Percentiles rank a stretch among this genome's conserved stretches.
phyloP scores from a whole-genome alignment of 768 basidiomycete genomes.

The Rhizopogon vulgaris region DNA sequence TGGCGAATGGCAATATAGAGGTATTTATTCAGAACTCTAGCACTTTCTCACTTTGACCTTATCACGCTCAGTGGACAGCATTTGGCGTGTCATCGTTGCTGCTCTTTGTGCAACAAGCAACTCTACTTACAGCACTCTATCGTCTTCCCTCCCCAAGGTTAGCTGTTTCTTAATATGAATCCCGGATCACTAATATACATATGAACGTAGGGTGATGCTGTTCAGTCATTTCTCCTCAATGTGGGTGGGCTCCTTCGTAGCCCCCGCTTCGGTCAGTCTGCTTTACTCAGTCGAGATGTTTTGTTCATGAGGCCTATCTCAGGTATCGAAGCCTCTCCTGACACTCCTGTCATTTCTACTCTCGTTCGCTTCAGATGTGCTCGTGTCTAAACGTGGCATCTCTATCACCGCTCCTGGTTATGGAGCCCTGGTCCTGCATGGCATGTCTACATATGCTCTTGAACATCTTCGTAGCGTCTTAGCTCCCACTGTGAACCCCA shows the following conservation, averaged over 20 bases:
- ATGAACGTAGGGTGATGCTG: slow-evolving; percentile 50
- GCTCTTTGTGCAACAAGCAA: slow-evolving; percentile 62
- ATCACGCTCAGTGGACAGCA: slow-evolving; percentile 55
- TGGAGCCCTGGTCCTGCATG: slow-evolving; percentile 55
- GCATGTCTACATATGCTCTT: slow-evolving; percentile 51
- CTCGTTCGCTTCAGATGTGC: slow-evolving; percentile 53
- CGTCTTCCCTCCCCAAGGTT: slow-evolving; percentile 65
- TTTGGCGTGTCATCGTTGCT: slow-evolving; percentile 62
- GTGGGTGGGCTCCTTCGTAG: slow-evolving; percentile 54
- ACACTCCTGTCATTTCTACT: slow-evolving; percentile 44
- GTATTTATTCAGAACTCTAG: slow-evolving; percentile 30
- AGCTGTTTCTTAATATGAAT: slow-evolving; percentile 12
- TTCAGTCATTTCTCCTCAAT: slow-evolving; percentile 65
- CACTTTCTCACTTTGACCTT: neutral
- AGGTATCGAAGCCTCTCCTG: slow-evolving; percentile 48
- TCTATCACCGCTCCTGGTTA: slow-evolving; percentile 53
- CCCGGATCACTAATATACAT: neutral
- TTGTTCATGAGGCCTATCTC: slow-evolving; percentile 1
- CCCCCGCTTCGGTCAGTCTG: slow-evolving; percentile 39
- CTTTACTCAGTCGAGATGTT: neutral
- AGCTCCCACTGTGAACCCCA: slow-evolving; percentile 50
- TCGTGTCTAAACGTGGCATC: slow-evolving; percentile 32
- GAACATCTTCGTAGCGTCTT: slow-evolving; percentile 58
- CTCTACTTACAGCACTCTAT: slow-evolving; percentile 63
- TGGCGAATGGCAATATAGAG: slow-evolving; percentile 53